Evolutionary conservation across 306 rosid genomes (phyloP).

Genomic region (Ochetophila trinervis): DNA sequence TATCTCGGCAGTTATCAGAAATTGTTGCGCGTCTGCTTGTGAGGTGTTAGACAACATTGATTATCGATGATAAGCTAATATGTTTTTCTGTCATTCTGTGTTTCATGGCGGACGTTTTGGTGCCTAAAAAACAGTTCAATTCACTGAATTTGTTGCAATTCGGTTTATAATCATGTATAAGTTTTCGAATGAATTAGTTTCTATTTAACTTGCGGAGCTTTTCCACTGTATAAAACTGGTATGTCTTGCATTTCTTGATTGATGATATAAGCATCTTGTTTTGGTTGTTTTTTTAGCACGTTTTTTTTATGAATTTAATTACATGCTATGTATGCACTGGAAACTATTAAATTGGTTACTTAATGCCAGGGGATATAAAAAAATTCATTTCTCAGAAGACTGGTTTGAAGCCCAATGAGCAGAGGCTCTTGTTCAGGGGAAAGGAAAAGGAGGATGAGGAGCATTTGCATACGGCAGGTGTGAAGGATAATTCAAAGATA

Average conservation of each 20-base stretch:
- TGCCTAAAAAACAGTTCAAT: too few species aligned
- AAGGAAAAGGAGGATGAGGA: slow-evolving; percentile 68
- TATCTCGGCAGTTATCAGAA: not conserved
- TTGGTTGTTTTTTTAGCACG: not conserved
- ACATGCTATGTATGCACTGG: slow-evolving; percentile 10
- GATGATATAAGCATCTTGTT: not conserved
- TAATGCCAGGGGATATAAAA: slow-evolving; percentile 67
- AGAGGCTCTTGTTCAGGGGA: slow-evolving; percentile 65
- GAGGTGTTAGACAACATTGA: too few species aligned
- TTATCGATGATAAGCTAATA: too few species aligned
- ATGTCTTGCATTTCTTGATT: not conserved
- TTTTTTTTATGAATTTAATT: not conserved
- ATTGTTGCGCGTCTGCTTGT: too few species aligned
- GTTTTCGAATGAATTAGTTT: too few species aligned
- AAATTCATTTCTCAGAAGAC: slow-evolving; percentile 51
- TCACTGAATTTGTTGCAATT: too few species aligned
- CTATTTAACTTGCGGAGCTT: too few species aligned
- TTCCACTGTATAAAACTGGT: too few species aligned
- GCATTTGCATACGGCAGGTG: slow-evolving; percentile 64
- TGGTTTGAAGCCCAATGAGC: slow-evolving; percentile 62
- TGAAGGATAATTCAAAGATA: slow-evolving; percentile 67
- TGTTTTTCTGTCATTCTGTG: too few species aligned
- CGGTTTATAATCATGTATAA: too few species aligned
- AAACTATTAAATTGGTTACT: slow-evolving; percentile 17
- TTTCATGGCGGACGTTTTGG: too few species aligned